Conservation (phyloP, 441 rosid species). For the Adansonia grandidieri region DNA sequence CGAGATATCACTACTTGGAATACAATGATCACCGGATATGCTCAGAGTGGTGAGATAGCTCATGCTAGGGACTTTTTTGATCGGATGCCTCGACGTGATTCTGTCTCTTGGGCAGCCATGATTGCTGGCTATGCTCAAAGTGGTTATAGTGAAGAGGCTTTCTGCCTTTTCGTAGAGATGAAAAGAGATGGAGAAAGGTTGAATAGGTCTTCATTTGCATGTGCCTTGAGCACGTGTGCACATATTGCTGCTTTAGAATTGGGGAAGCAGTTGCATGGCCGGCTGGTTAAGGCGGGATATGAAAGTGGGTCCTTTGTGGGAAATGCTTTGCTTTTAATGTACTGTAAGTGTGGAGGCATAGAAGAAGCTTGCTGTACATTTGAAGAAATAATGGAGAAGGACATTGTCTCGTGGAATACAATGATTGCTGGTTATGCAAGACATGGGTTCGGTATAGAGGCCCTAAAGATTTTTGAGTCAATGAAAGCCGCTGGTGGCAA, state of each 20-base stretch:
- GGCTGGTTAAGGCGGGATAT: slow-evolving; percentile 66
- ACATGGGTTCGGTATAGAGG: slow-evolving; percentile 53
- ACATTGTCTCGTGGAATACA: slow-evolving; percentile 59
- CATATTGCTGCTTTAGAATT: slow-evolving; percentile 68
- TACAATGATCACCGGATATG: slow-evolving; percentile 74
- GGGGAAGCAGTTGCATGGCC: slow-evolving; percentile 71
- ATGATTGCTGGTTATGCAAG: slow-evolving; percentile 57
- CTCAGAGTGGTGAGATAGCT: slow-evolving; percentile 54
- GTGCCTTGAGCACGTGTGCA: slow-evolving; percentile 66
- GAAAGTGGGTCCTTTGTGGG: slow-evolving; percentile 68
- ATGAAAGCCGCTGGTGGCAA: slow-evolving; percentile 43
- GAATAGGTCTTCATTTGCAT: slow-evolving; percentile 64
- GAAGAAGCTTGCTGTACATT: slow-evolving; percentile 66
- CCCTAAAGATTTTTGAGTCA: slow-evolving; percentile 48
- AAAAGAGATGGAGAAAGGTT: slow-evolving; percentile 59
- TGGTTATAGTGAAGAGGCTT: slow-evolving; percentile 59
- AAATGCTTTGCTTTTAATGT: slow-evolving; percentile 74
- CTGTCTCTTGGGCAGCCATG: slow-evolving; percentile 83
- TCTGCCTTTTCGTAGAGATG: slow-evolving; percentile 57
- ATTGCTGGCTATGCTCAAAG: slow-evolving; percentile 68
- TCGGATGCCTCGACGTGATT: slow-evolving; percentile 63
- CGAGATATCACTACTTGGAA: slow-evolving; percentile 69
- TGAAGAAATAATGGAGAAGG: slow-evolving; percentile 61
- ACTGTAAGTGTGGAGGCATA: slow-evolving; percentile 75
- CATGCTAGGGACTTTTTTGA: slow-evolving; percentile 60